Evolutionary conservation across 371 early-diverging fungal genomes (phyloP).

Genomic region (Vairimorpha ceranae): DNA sequence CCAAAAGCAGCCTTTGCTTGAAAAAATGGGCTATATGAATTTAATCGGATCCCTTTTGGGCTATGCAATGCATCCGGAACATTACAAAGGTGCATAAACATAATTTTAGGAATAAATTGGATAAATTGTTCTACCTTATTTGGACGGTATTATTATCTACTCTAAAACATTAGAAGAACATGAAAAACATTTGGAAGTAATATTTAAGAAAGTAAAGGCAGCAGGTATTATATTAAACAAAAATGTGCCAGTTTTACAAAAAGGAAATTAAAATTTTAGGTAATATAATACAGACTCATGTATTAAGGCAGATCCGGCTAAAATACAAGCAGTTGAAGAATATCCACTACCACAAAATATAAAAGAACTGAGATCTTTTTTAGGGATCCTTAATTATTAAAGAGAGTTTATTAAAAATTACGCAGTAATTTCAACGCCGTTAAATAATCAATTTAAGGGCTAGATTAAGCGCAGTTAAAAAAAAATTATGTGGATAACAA

Average conservation of each 20-base stretch:
- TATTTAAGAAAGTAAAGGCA: background rate
- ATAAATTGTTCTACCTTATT: conserved; percentile 1
- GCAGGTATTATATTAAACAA: conserved; percentile 6
- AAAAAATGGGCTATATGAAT: conserved; percentile 18
- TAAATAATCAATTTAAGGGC: background rate
- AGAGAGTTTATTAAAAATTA: background rate
- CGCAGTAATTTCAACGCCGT: background rate
- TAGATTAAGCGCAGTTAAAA: background rate
- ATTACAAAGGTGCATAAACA: conserved; percentile 23
- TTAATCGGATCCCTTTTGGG: conserved; percentile 24
- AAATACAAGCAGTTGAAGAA: conserved; percentile 10
- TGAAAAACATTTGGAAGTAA: conserved; percentile 10
- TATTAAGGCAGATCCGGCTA: conserved; percentile 15
- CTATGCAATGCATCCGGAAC: background rate
- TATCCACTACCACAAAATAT: background rate
- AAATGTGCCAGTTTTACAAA: background rate
- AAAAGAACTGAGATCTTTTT: conserved; percentile 25
- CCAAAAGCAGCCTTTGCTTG: conserved; percentile 63
- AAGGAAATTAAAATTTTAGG: conserved; percentile 43
- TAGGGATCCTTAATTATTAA: conserved; percentile 26
- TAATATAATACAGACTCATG: background rate
- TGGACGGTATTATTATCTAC: conserved; percentile 20
- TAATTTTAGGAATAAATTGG: conserved; percentile 5
- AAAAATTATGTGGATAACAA: background rate
- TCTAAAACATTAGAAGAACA: conserved; percentile 15